phyloP scores from a whole-genome alignment of 1,284 basidiomycete genomes.

The Rhodotorula sp. region DNA sequence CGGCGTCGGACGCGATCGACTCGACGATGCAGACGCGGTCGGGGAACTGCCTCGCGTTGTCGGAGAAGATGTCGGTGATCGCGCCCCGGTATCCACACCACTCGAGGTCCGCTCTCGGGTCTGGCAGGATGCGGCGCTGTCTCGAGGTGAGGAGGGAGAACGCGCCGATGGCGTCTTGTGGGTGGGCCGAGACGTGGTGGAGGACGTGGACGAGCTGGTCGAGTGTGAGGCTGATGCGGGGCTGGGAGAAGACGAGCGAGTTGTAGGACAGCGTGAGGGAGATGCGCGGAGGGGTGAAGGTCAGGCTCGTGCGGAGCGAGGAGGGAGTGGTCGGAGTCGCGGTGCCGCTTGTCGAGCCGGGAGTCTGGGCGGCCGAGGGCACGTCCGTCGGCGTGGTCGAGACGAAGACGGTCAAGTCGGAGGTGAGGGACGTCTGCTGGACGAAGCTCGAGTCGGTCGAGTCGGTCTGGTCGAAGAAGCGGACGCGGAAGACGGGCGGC shows the following conservation, averaged over 20 bases:
- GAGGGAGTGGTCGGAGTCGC: constrained; percentile 46
- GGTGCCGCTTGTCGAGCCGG: constrained; percentile 54
- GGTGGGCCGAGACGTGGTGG: constrained; percentile 62
- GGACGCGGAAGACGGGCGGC: constrained; percentile 77
- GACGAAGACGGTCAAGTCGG: constrained; percentile 79
- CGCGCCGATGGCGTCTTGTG: constrained; percentile 60
- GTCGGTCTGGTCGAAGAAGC: constrained; percentile 92
- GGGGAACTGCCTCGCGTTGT: constrained; percentile 72
- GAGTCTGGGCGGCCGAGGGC: constrained; percentile 26
- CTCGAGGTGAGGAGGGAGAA: constrained; percentile 73
- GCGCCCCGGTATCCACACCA: constrained; percentile 98
- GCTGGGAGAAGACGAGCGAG: constrained; percentile 83
- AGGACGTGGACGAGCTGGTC: constrained; percentile 83
- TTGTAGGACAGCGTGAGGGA: constrained; percentile 87
- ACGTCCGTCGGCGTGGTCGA: constrained; percentile 33
- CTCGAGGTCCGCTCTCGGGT: constrained; percentile 83
- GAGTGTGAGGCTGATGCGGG: constrained; percentile 72
- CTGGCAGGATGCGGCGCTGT: constrained; percentile 72
- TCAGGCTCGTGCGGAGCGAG: constrained; percentile 66
- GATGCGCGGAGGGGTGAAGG: constrained; percentile 60
- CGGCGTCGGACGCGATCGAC: constrained; percentile 56
- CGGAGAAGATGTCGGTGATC: constrained; percentile 87
- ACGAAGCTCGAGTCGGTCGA: constrained; percentile 61
- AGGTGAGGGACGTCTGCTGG: constrained; percentile 59
- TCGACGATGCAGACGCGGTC: constrained; percentile 81